These are phyloP conservation scores for Coprinopsis sp. DNA, from an alignment of 768 basidiomycete genomes.

Conservation along the genomic window DNA sequence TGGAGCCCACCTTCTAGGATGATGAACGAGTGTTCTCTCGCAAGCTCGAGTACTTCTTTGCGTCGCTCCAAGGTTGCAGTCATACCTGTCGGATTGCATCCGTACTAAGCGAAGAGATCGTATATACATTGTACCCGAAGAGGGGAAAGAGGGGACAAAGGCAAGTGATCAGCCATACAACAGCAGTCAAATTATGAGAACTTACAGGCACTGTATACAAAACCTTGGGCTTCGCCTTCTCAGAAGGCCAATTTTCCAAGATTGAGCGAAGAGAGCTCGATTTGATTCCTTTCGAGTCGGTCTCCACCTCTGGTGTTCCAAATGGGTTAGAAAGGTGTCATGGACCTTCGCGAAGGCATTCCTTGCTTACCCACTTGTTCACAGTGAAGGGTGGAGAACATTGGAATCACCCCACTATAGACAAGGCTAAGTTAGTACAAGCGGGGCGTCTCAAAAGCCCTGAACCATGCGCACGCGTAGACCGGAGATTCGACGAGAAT, in stretches of 20 bases:
- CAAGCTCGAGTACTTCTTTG: constrained; percentile 65
- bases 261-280: constrained; percentile 55
- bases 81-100: constrained; percentile 83
- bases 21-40: constrained; percentile 68
- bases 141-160: neutral
- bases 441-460: too few relatives aligned
- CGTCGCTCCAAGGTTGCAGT: constrained; percentile 69
- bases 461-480: constrained; percentile 50
- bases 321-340: constrained; percentile 1
- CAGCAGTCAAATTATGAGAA: constrained; percentile 5
- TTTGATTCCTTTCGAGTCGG: constrained; percentile 68
- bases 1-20: constrained; percentile 73
- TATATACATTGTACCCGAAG: neutral
- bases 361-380: constrained; percentile 12
- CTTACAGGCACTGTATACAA: constrained; percentile 78
- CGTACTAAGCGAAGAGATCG: constrained; percentile 46
- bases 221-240: constrained; percentile 67
- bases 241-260: constrained; percentile 70
- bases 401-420: constrained; percentile 11
- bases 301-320: constrained; percentile 59
- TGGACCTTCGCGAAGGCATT: too few relatives aligned
- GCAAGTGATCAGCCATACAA: neutral
- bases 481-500: constrained; percentile 80
- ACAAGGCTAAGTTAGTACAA: too few relatives aligned
- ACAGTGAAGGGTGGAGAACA: constrained; percentile 13